A percentile compares a stretch with the other conserved stretches of the same genome.
phyloP scores from a whole-genome alignment of 2,329 filamentous ascomycete species.

The Penicillium sp. region DNA sequence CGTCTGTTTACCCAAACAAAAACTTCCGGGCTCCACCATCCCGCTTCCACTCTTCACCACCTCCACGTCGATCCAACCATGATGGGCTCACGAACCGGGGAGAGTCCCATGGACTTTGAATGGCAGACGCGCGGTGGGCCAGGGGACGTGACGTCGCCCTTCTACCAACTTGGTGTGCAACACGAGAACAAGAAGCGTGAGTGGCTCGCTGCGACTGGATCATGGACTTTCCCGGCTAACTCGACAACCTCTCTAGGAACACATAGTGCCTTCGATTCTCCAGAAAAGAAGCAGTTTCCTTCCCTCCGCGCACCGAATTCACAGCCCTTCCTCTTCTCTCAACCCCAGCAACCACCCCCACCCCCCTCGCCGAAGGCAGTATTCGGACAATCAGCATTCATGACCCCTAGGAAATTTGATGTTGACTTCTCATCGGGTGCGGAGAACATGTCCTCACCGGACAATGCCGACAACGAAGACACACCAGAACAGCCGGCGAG shows the following conservation, averaged over 20 bases:
- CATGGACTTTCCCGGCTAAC: not conserved
- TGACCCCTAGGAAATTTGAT: slow-evolving; percentile 50
- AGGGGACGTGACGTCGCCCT: slow-evolving; percentile 47
- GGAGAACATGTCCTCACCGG: slow-evolving; percentile 48
- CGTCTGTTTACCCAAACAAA: slow-evolving; percentile 28
- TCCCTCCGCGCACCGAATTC: slow-evolving; percentile 50
- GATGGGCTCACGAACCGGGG: slow-evolving; percentile 41
- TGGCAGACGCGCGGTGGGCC: slow-evolving; percentile 48
- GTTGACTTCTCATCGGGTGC: slow-evolving; percentile 49
- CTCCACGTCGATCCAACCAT: slow-evolving; percentile 25
- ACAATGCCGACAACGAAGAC: slow-evolving; percentile 48
- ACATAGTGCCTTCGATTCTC: slow-evolving; percentile 44
- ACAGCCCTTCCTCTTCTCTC: slow-evolving; percentile 51
- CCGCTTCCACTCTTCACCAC: slow-evolving; percentile 10
- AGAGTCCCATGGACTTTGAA: slow-evolving; percentile 53
- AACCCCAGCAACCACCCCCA: slow-evolving; percentile 30
- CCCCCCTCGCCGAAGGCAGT: slow-evolving; percentile 32
- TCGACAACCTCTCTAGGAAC: slow-evolving; percentile 30
- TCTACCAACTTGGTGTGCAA: slow-evolving; percentile 47
- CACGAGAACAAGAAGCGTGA: slow-evolving; percentile 47
- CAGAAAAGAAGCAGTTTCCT: slow-evolving; percentile 50
- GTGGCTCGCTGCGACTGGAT: slow-evolving; percentile 12
- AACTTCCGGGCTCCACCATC: slow-evolving; percentile 16
- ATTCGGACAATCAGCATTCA: slow-evolving; percentile 46
- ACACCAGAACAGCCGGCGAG: slow-evolving; percentile 44